Evolutionary conservation across 768 basidiomycete species (phyloP).

Genomic region (Scleroderma bovista): DNA sequence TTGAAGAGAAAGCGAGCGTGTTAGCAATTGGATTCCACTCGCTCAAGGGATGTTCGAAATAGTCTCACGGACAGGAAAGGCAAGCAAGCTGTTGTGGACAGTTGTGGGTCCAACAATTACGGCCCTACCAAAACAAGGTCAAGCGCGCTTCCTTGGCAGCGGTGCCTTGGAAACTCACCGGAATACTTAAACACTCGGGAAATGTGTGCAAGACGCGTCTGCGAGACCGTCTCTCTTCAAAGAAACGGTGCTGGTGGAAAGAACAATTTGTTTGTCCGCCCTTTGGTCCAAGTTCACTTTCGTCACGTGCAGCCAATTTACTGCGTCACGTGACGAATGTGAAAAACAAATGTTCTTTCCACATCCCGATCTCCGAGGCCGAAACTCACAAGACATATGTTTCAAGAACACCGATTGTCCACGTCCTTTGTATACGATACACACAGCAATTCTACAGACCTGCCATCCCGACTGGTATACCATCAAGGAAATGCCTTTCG

Average conservation of each 20-base stretch:
- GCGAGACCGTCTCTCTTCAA: conserved; percentile 18
- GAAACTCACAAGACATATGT: too few species aligned
- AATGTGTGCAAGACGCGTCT: conserved; percentile 5
- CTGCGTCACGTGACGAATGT: too few species aligned
- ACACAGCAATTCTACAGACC: too few species aligned
- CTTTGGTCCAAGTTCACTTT: conserved; percentile 52
- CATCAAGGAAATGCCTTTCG: too few species aligned
- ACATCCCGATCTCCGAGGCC: too few species aligned
- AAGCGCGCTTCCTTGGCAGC: conserved; percentile 8
- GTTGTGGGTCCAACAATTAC: conserved; percentile 47
- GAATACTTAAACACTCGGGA: not conserved
- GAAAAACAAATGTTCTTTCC: too few species aligned
- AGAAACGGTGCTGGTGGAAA: conserved; percentile 13
- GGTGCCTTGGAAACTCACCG: conserved; percentile 10
- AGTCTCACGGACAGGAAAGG: conserved; percentile 34
- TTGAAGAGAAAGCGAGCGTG: conserved; percentile 19
- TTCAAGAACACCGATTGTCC: too few species aligned
- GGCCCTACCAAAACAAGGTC: conserved; percentile 31
- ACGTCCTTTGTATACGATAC: too few species aligned
- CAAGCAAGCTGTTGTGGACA: conserved; percentile 42
- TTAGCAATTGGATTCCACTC: conserved; percentile 1
- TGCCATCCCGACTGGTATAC: too few species aligned
- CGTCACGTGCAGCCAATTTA: conserved; percentile 33
- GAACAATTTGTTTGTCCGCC: conserved; percentile 33
- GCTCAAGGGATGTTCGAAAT: conserved; percentile 9